Evolutionary conservation across 208 protist species (phyloP), one percentile per base, ranked within the genome.

Genomic region (Wallacemonas sp.): DNA sequence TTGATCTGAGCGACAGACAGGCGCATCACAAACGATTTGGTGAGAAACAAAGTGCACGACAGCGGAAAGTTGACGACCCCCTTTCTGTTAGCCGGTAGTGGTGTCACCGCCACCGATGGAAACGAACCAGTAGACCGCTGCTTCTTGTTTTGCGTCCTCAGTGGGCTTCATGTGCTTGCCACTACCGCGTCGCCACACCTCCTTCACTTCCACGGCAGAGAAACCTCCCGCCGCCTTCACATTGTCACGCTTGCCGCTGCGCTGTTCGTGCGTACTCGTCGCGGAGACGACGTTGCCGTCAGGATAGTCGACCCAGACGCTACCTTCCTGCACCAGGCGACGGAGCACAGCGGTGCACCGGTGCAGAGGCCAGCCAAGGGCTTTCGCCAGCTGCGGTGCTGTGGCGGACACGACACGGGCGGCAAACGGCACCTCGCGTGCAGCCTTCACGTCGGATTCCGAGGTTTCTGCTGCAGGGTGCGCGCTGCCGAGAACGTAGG

Each of bases 261-360:
- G 55, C 39, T 48, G 5, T 15, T 62, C 39, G 22, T 41, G 30
- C 13, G 29, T 39, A 32, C 30, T 57, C n/a, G n/a, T 39, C 17
- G 42, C 62, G 24, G 17, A 12, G n/a, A 54, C 48, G 32, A 41
- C 46, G 48, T 45, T 48, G 9, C 27, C 42, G 13, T 67, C 39
- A 24, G 66, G 63, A 26, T 81, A 66, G 17, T 92, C 85, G 15
- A 95, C 73, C 87, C 90, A 95, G 27, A 91, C 84, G 13, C 85
- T 80, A 17, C 90, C 90, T 15, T 84, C 78, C 53, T 92, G 87
- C 60, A 95, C 77, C 69, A 91, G 77, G 9, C 82, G 71, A 70
- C 80, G 48, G 36, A 95, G 54, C 6, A 72, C 82, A 0, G 80
- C 79, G 1, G 81, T 67, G 24, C 75, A 76, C 29, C 89, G 83